Conservation (phyloP, 2,329 filamentous ascomycete species). For the Bretziella fagacearum region DNA sequence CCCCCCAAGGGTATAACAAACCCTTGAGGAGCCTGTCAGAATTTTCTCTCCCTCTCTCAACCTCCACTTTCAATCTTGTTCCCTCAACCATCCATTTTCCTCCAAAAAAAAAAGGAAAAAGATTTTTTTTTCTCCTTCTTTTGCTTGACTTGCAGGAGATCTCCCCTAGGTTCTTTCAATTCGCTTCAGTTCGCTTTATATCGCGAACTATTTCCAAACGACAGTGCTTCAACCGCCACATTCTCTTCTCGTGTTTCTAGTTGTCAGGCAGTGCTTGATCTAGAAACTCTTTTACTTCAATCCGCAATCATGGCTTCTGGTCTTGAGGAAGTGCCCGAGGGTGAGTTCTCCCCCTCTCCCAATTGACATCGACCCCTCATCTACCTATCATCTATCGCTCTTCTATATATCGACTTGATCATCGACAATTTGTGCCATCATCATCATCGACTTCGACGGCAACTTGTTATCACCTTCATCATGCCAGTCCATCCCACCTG, state of each 20-base stretch:
- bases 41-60: slow-evolving; percentile 12
- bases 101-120: too few species aligned
- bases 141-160: slow-evolving; percentile 29
- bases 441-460: background rate
- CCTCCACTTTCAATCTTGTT: slow-evolving; percentile 9
- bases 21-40: background rate
- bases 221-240: slow-evolving; percentile 24
- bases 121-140: slow-evolving; percentile 26
- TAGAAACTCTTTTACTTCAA: slow-evolving; percentile 35
- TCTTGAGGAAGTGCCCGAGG: slow-evolving; percentile 93
- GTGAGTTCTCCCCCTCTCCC: slow-evolving; percentile 38
- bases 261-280: slow-evolving; percentile 69
- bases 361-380: background rate
- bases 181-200: slow-evolving; percentile 9
- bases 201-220: slow-evolving; percentile 22
- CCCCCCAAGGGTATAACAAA: slow-evolving; percentile 4
- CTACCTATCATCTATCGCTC: background rate
- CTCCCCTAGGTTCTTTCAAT: slow-evolving; percentile 27
- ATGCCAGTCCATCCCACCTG: background rate
- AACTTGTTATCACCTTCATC: background rate
- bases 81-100: slow-evolving; percentile 15
- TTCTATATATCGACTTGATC: background rate
- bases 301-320: slow-evolving; percentile 96
- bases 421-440: background rate
- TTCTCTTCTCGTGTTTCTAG: slow-evolving; percentile 31